A percentile compares a stretch with the other conserved stretches of the same genome.
Evolutionary conservation across 1,139 yeast genomes (phyloP).

Genomic region (Chernovozyma aurita): DNA sequence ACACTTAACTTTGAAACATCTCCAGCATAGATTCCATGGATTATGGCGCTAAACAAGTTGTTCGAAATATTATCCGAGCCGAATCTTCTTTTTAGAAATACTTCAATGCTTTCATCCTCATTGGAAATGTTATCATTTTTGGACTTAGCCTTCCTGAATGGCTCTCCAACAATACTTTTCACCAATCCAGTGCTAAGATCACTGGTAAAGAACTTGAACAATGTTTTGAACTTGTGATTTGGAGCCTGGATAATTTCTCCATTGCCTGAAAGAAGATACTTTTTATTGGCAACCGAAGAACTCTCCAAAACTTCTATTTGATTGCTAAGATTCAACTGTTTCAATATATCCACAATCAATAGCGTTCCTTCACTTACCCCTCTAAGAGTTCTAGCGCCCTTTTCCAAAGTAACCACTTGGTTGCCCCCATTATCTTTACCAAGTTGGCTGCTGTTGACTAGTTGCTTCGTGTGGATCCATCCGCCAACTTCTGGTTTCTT

Average conservation of each 20-base stretch:
- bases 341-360: constrained; percentile 54
- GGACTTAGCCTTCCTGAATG: constrained; percentile 27
- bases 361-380: constrained; percentile 67
- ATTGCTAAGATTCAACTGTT: constrained; percentile 35
- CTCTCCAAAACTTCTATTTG: constrained; percentile 47
- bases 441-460: constrained; percentile 7
- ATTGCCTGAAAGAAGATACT: constrained; percentile 45
- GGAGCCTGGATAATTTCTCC: constrained; percentile 50
- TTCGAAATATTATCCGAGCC: constrained; percentile 53
- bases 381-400: constrained; percentile 73
- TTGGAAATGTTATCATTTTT: constrained; percentile 9
- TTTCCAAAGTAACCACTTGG: constrained; percentile 43
- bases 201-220: constrained; percentile 37
- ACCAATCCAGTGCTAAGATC: constrained; percentile 33
- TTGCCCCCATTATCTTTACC: constrained; percentile 1
- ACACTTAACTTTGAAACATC: constrained; percentile 68
- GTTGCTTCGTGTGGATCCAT: constrained; percentile 56
- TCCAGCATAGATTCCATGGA: constrained; percentile 92
- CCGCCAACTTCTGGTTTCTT: constrained; percentile 62
- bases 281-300: constrained; percentile 54
- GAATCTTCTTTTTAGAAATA: constrained; percentile 66
- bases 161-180: constrained; percentile 37
- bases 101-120: constrained; percentile 67
- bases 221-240: constrained; percentile 28
- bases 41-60: constrained; percentile 71